These are phyloP conservation scores for Citropsis articulata DNA, from an alignment of 345 rosid species.

Conservation along the genomic window DNA sequence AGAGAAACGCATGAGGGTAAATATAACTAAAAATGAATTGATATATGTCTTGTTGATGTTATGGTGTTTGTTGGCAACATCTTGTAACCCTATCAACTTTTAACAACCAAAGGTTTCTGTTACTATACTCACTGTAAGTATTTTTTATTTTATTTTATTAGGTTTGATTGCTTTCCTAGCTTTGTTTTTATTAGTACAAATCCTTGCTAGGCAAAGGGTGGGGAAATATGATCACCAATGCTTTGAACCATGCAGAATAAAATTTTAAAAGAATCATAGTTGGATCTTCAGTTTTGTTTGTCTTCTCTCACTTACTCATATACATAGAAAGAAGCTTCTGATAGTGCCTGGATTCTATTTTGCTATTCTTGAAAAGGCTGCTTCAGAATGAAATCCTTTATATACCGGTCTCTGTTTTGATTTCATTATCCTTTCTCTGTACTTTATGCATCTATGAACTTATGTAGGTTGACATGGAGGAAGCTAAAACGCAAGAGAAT, in stretches of 20 bases:
- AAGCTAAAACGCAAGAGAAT: conserved; percentile 88
- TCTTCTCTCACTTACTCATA: neutral
- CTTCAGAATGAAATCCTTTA: neutral
- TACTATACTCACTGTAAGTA: neutral
- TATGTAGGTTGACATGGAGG: conserved; percentile 86
- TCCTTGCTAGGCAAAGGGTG: neutral
- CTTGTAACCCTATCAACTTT: neutral
- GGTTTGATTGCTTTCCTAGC: neutral
- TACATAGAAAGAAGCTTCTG: neutral
- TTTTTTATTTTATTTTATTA: neutral
- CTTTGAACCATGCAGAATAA: neutral
- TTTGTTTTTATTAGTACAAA: neutral
- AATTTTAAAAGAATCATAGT: neutral
- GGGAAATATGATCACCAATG: neutral
- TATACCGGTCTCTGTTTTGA: neutral
- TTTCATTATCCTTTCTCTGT: neutral
- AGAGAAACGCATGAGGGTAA: conserved; percentile 96
- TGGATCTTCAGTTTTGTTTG: neutral
- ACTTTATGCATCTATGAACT: conserved; percentile 11
- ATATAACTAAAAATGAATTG: conserved; percentile 19
- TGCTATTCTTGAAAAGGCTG: neutral
- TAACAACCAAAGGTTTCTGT: neutral
- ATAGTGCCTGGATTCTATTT: neutral
- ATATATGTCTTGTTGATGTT: neutral
- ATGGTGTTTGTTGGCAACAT: neutral